Conservation (phyloP, 768 basidiomycete species). For the Rhodotorula graminis region DNA sequence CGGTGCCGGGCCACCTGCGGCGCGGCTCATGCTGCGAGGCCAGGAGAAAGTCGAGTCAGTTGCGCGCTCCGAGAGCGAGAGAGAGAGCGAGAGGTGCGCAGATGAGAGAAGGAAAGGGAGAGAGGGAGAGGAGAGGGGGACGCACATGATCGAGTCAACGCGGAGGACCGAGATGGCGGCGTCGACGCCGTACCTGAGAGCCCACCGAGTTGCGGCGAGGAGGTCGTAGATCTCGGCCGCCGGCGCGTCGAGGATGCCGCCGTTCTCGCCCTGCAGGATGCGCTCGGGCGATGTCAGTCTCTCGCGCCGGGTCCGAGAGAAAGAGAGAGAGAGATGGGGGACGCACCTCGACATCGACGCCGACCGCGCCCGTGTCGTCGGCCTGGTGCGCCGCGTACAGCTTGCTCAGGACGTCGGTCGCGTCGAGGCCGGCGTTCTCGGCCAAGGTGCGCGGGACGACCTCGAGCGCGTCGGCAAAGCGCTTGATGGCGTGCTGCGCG, state of each 20-base stretch:
- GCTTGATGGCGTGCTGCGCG: conserved; percentile 85
- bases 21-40: conserved; percentile 39
- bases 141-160: conserved; percentile 85
- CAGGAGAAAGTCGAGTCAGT: too few relatives aligned
- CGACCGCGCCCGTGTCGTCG: conserved; percentile 63
- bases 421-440: conserved; percentile 86
- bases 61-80: background rate
- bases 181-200: conserved; percentile 81
- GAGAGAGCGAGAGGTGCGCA: background rate
- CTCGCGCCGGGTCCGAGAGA: too few relatives aligned
- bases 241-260: conserved; percentile 61
- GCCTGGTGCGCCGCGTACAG: conserved; percentile 81
- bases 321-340: background rate
- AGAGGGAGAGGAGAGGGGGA: background rate
- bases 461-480: conserved; percentile 82
- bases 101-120: background rate
- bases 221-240: conserved; percentile 69
- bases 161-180: conserved; percentile 84
- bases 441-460: conserved; percentile 87
- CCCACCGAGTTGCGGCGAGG: conserved; percentile 85
- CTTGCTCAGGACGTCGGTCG: conserved; percentile 82
- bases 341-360: conserved; percentile 80
- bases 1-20: conserved; percentile 41
- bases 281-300: background rate
- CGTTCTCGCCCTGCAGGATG: conserved; percentile 59